phyloP scores from a whole-genome alignment of 306 rosid genomes.

The Cotoneaster glaucophyllus region DNA sequence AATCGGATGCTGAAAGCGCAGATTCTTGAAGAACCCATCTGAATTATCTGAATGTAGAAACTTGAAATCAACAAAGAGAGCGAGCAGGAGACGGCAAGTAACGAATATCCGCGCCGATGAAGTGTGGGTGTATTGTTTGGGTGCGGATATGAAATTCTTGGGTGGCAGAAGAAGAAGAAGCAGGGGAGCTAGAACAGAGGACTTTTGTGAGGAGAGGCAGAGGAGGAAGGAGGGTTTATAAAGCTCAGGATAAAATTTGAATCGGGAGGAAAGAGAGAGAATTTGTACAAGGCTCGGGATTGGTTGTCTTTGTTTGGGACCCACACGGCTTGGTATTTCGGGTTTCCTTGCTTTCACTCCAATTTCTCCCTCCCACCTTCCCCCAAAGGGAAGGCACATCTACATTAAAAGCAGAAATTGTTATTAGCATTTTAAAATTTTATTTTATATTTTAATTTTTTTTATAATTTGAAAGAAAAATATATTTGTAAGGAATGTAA shows the following conservation, averaged over 20 bases:
- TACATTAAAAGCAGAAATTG: neutral
- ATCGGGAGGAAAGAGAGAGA: neutral
- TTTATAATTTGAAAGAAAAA: too few relatives aligned
- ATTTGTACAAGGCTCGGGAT: constrained; percentile 26
- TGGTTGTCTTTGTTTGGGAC: constrained; percentile 49
- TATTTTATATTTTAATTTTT: too few relatives aligned
- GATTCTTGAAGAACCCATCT: constrained; percentile 34
- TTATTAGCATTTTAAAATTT: too few relatives aligned
- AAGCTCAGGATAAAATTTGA: constrained; percentile 20
- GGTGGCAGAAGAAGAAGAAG: constrained; percentile 8
- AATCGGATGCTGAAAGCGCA: constrained; percentile 33
- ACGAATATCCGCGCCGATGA: neutral
- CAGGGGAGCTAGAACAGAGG: neutral
- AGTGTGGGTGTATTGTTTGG: neutral
- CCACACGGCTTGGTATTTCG: constrained; percentile 24
- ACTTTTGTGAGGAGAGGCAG: neutral
- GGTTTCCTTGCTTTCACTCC: constrained; percentile 31
- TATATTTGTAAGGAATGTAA: accelerated
- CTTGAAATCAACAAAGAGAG: neutral
- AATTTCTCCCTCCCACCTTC: constrained; percentile 7
- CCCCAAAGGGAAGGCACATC: neutral
- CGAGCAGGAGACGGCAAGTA: neutral
- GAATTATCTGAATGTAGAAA: constrained; percentile 2
- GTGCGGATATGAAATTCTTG: neutral
- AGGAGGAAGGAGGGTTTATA: constrained; percentile 35